Percentiles rank a stretch among this genome's conserved stretches.
phyloP scores from a whole-genome alignment of 768 basidiomycete genomes.

The Suillus sp. region DNA sequence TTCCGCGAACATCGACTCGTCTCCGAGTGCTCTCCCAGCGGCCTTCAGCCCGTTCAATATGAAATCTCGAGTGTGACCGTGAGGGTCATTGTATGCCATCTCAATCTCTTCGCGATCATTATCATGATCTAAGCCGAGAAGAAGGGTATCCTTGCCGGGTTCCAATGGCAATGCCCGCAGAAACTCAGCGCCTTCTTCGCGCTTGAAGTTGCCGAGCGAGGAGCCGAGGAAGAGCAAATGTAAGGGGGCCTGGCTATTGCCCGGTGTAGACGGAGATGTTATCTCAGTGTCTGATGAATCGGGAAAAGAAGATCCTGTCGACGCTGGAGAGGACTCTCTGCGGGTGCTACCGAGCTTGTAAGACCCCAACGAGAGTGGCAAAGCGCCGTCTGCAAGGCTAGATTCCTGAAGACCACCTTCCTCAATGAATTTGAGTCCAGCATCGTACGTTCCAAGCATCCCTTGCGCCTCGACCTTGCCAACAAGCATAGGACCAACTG shows the following conservation, averaged over 20 bases:
- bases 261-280: slow-evolving; percentile 48
- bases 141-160: slow-evolving; percentile 77
- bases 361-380: slow-evolving; percentile 11
- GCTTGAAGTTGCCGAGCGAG: slow-evolving; percentile 86
- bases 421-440: slow-evolving; percentile 78
- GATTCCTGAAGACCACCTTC: slow-evolving; percentile 35
- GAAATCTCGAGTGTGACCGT: slow-evolving; percentile 72
- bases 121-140: slow-evolving; percentile 91
- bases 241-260: slow-evolving; percentile 49
- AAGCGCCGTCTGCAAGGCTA: slow-evolving; percentile 12
- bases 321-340: slow-evolving; percentile 43
- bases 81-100: slow-evolving; percentile 81
- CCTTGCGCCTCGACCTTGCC: slow-evolving; percentile 83
- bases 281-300: slow-evolving; percentile 7
- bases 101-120: slow-evolving; percentile 73
- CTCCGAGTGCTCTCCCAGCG: slow-evolving; percentile 68
- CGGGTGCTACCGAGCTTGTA: slow-evolving; percentile 17
- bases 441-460: slow-evolving; percentile 90
- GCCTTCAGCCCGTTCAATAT: slow-evolving; percentile 84
- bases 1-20: slow-evolving; percentile 63
- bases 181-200: slow-evolving; percentile 70
- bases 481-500: slow-evolving; percentile 57
- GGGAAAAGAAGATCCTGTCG: slow-evolving; percentile 33
- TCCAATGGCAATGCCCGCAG: slow-evolving; percentile 78
- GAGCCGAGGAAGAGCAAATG: slow-evolving; percentile 93